Evolutionary conservation across 352 stramenopile species (phyloP).

Genomic region (Globisporangium orthogonon): DNA sequence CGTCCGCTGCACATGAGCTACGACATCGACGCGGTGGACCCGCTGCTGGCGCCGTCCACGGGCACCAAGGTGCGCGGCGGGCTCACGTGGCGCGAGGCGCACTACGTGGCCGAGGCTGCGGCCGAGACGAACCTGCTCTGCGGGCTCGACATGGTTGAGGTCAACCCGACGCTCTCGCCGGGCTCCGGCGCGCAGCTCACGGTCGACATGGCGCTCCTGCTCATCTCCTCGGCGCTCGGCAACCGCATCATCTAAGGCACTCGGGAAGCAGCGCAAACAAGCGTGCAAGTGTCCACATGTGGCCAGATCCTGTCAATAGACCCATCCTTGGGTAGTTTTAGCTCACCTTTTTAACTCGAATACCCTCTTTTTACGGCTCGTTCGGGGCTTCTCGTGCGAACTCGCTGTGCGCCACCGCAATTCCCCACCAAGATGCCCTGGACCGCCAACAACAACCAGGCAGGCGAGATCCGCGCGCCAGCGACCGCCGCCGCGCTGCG

Average conservation of each 20-base stretch:
- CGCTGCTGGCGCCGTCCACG: constrained; percentile 91
- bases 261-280: no score
- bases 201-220: constrained; percentile 89
- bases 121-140: constrained; percentile 86
- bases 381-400: not conserved
- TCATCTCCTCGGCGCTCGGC: constrained; percentile 91
- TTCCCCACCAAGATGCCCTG: constrained; percentile 47
- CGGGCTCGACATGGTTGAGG: constrained; percentile 94
- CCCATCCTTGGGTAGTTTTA: no score
- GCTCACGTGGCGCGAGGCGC: constrained; percentile 94
- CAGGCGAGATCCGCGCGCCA: constrained; percentile 68
- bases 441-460: constrained; percentile 84
- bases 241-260: constrained; percentile 85
- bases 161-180: constrained; percentile 91
- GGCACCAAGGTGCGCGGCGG: constrained; percentile 93
- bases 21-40: constrained; percentile 98
- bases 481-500: constrained; percentile 51
- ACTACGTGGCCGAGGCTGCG: constrained; percentile 93
- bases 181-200: constrained; percentile 87
- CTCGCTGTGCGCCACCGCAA: not conserved
- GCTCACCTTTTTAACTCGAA: not conserved
- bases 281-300: no score
- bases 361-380: not conserved
- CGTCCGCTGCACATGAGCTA: constrained; percentile 95
- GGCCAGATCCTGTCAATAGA: no score